Conservation (phyloP, 2,329 filamentous ascomycete species). For the Phaeomoniella chlamydospora region DNA sequence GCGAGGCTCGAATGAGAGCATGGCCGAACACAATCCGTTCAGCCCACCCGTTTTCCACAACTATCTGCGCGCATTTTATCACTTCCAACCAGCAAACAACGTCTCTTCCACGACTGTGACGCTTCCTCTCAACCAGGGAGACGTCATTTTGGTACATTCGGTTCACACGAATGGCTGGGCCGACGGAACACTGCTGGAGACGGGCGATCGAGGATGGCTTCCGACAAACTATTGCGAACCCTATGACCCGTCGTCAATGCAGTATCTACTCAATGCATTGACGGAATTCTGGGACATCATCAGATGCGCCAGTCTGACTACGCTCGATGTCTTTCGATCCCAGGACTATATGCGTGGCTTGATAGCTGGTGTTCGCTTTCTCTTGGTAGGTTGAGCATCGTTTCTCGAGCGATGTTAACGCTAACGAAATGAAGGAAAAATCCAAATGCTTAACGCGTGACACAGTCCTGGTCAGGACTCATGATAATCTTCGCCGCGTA, state of each 20-base stretch:
- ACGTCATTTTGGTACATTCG: conserved; percentile 87
- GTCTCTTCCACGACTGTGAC: conserved; percentile 78
- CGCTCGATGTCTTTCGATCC: conserved; percentile 67
- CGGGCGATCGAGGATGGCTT: conserved; percentile 83
- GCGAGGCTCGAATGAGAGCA: conserved; percentile 45
- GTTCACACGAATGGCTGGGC: conserved; percentile 98
- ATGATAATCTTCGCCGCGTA: conserved; percentile 62
- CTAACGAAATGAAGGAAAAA: conserved; percentile 49
- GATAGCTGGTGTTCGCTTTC: conserved; percentile 80
- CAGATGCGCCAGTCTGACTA: conserved; percentile 60
- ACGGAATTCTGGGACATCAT: conserved; percentile 88
- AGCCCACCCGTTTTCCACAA: conserved; percentile 68
- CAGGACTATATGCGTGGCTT: conserved; percentile 91
- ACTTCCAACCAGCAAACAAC: conserved; percentile 67
- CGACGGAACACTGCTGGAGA: conserved; percentile 77
- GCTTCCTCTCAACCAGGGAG: conserved; percentile 73
- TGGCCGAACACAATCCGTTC: conserved; percentile 26
- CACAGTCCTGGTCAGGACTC: conserved; percentile 56
- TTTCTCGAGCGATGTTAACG: not conserved
- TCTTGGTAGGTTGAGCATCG: conserved; percentile 51
- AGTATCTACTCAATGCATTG: conserved; percentile 68
- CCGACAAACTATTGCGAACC: conserved; percentile 97
- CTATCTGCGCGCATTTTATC: conserved; percentile 87
- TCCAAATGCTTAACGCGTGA: conserved; percentile 80
- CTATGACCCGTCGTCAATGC: conserved; percentile 80